A percentile compares a stretch with the other conserved stretches of the same genome.
phyloP scores from a whole-genome alignment of 345 rosid genomes.

The Stellera chamaejasme region DNA sequence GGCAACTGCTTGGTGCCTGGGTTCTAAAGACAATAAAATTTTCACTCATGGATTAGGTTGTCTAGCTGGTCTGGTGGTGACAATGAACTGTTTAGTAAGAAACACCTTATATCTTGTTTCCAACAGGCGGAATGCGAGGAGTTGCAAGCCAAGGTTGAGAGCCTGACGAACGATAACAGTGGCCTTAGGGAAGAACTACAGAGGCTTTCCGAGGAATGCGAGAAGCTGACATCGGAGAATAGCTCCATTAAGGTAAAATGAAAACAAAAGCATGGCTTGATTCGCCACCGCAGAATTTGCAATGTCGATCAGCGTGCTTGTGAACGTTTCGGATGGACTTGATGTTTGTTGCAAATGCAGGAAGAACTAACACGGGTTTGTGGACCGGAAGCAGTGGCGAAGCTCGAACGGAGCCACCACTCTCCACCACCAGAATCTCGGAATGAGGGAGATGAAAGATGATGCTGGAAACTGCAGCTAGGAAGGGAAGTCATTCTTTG shows the following conservation, averaged over 20 bases:
- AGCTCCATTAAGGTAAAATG: conserved; percentile 59
- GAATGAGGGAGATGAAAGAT: conserved; percentile 34
- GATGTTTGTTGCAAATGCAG: conserved; percentile 28
- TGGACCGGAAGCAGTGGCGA: conserved; percentile 72
- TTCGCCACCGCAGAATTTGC: background rate
- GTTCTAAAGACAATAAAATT: too few relatives aligned
- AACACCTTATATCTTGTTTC: background rate
- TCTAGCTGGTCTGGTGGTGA: too few relatives aligned
- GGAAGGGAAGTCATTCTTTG: conserved; percentile 9
- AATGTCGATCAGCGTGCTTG: background rate
- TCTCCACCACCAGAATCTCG: conserved; percentile 19
- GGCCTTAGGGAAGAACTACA: conserved; percentile 71
- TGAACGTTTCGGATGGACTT: background rate
- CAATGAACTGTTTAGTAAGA: too few relatives aligned
- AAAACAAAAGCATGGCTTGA: background rate
- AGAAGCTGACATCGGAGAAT: conserved; percentile 81
- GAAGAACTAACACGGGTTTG: conserved; percentile 60
- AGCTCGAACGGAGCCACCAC: conserved; percentile 41
- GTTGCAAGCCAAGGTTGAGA: conserved; percentile 73
- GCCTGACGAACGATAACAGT: conserved; percentile 49
- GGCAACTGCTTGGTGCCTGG: too few relatives aligned
- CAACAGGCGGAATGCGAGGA: conserved; percentile 88
- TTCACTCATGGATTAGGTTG: too few relatives aligned
- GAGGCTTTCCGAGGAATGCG: conserved; percentile 77
- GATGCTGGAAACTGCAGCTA: background rate